phyloP scores from a whole-genome alignment of 1,284 basidiomycete species.

The Ustilago trichophora region DNA sequence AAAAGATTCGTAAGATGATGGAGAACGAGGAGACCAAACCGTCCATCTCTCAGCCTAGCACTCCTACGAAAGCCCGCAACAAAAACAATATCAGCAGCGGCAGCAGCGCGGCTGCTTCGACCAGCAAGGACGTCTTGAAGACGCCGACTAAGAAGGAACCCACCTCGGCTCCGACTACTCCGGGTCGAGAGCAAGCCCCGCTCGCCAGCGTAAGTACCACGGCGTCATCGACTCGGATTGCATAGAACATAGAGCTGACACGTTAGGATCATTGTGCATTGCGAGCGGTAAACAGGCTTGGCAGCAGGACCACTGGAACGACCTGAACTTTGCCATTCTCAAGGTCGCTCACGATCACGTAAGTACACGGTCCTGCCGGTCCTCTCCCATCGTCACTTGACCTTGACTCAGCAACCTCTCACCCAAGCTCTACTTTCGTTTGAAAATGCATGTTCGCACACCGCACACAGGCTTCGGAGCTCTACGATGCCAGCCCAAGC shows the following conservation, averaged over 20 bases:
- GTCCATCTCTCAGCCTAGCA: slow-evolving; percentile 7
- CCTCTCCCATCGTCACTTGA: too few species aligned
- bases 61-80: slow-evolving; percentile 21
- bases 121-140: slow-evolving; percentile 17
- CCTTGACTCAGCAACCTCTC: too few species aligned
- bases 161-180: slow-evolving; percentile 1
- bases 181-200: slow-evolving; percentile 8
- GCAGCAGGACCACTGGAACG: slow-evolving; percentile 14
- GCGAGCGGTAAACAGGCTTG: too few species aligned
- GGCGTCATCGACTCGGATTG: too few species aligned
- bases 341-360: slow-evolving; percentile 33
- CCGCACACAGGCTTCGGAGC: slow-evolving; percentile 24
- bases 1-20: slow-evolving; percentile 2
- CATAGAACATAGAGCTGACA: too few species aligned
- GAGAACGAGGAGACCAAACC: too few species aligned
- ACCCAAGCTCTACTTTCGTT: too few species aligned
- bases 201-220: slow-evolving; percentile 11
- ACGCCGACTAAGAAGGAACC: slow-evolving; percentile 20
- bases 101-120: too few species aligned
- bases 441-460: too few species aligned
- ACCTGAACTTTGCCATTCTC: slow-evolving; percentile 46
- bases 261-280: too few species aligned
- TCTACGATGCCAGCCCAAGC: slow-evolving; percentile 32
- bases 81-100: too few species aligned
- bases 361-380: slow-evolving; percentile 8